Percentiles rank a stretch among this genome's conserved stretches.
Conservation (phyloP, 495 filamentous ascomycete genomes). For the Aspergillus coremiiformis region DNA sequence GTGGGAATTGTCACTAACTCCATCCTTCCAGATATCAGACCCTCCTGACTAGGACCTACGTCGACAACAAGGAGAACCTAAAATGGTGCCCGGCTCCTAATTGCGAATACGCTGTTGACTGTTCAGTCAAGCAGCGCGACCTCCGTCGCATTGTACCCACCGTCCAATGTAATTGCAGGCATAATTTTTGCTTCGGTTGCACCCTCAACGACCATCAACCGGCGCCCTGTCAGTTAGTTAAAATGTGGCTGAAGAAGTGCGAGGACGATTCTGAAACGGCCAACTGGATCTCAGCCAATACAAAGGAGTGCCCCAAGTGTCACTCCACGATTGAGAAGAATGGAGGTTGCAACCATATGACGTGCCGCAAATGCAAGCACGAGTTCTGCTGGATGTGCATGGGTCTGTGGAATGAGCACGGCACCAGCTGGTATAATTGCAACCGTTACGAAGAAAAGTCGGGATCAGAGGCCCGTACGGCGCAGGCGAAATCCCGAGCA, state of each 20-base stretch:
- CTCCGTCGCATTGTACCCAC: constrained; percentile 80
- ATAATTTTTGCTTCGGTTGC: constrained; percentile 96
- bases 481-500: constrained; percentile 81
- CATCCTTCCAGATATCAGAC: constrained; percentile 60
- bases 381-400: constrained; percentile 99
- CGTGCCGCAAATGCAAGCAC: constrained; percentile 94
- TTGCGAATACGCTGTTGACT: constrained; percentile 87
- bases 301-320: constrained; percentile 95
- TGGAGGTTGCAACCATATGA: constrained; percentile 99
- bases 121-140: constrained; percentile 75
- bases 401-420: constrained; percentile 97
- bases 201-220: constrained; percentile 88
- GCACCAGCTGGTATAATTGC: constrained; percentile 99
- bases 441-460: constrained; percentile 95
- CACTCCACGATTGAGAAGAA: constrained; percentile 98
- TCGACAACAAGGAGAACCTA: constrained; percentile 89
- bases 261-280: constrained; percentile 97
- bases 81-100: constrained; percentile 98
- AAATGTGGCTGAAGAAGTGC: constrained; percentile 97
- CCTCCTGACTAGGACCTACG: constrained; percentile 86
- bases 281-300: constrained; percentile 99
- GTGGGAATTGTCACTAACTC: not conserved
- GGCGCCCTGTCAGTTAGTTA: constrained; percentile 82
- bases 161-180: constrained; percentile 72
- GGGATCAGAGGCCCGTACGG: constrained; percentile 78